Evolutionary conservation across 805 yeast genomes (phyloP), one percentile per base, ranked within the genome.

Genomic region (Yarrowia porcina): DNA sequence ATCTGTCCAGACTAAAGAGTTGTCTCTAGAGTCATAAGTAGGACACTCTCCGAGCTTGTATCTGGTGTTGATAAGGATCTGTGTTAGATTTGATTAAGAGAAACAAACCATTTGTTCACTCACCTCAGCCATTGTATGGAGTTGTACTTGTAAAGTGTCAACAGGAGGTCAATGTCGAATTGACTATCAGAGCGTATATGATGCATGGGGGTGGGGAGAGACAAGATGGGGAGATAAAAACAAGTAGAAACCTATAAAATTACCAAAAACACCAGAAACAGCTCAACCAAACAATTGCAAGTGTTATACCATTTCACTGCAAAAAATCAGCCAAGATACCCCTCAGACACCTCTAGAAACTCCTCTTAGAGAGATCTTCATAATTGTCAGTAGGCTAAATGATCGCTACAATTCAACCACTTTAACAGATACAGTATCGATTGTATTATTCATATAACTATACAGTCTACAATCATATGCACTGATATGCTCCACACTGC

Each of bases 11-110:
- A 67, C 68, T 11, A 74, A 62, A 30, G 66, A 63, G 52, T 70
- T 65, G 56, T 66, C 68, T 42, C 71, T 36, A 18, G 65, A 60
- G 50, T 74, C 75, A 60, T 71, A 74, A 2, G 69, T 49, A 15
- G 76, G 77, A 39, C 76, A 71, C 64, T 74, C 76, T 15, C 70
- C 69, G 15, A 73, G 69, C 17, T 63, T 39, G 50, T 61, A 38
- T 52, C 69, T 66, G 13, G 69, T 65, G 18, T 66, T 54, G 18
- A 70, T 33, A 50, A 54, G 68, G 1, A 71, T 66, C 66, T 68
- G 61, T 4, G 59, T 52, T 36, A 52, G 57, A 7, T 4, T 18
- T 4, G 44, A 1, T 8, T 17, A 33, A n/a, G n/a, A 11, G 35
- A 32, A 32, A n/a, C n/a, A n/a, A n/a, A n/a, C n/a, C n/a, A n/a